Evolutionary conservation across 2,329 filamentous ascomycete genomes (phyloP).

Genomic region (Botryotinia calthae): DNA sequence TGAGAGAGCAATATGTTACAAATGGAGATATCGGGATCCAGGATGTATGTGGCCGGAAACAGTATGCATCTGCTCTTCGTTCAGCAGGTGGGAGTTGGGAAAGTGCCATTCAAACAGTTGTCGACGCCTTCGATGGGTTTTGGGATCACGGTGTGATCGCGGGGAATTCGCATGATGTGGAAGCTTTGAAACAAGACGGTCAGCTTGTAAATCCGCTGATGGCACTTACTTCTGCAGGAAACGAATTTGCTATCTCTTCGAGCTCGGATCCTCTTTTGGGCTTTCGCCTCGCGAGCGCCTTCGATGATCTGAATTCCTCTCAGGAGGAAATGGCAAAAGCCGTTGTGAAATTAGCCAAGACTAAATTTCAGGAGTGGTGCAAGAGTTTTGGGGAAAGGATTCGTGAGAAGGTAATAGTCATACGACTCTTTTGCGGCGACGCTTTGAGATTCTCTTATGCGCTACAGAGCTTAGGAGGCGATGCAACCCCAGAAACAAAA

Average conservation of each 20-base stretch:
- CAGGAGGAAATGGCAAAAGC: neutral
- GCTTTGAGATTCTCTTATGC: constrained; percentile 24
- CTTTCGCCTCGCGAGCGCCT: constrained; percentile 23
- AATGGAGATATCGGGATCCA: neutral
- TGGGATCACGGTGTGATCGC: constrained; percentile 11
- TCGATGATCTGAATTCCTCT: neutral
- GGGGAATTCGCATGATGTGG: neutral
- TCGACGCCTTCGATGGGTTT: neutral
- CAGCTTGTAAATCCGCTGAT: constrained; percentile 22
- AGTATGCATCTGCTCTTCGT: constrained; percentile 3
- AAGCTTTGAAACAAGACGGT: neutral
- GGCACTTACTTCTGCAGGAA: constrained; percentile 1
- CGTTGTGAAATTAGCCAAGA: constrained; percentile 13
- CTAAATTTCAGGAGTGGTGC: constrained; percentile 18
- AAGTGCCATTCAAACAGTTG: neutral
- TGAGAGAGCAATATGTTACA: neutral
- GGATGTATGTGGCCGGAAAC: no score
- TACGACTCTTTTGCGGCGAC: constrained; percentile 24
- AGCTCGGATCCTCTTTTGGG: constrained; percentile 23
- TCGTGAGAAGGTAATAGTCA: neutral
- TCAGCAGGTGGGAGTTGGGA: constrained; percentile 1
- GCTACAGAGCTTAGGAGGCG: constrained; percentile 18
- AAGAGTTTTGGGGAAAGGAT: constrained; percentile 10
- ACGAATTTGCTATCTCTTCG: constrained; percentile 16
- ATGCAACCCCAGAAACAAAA: neutral